Base-by-base conservation (phyloP, 345 rosid genomes). In the Syzygium aromaticum region DNA sequence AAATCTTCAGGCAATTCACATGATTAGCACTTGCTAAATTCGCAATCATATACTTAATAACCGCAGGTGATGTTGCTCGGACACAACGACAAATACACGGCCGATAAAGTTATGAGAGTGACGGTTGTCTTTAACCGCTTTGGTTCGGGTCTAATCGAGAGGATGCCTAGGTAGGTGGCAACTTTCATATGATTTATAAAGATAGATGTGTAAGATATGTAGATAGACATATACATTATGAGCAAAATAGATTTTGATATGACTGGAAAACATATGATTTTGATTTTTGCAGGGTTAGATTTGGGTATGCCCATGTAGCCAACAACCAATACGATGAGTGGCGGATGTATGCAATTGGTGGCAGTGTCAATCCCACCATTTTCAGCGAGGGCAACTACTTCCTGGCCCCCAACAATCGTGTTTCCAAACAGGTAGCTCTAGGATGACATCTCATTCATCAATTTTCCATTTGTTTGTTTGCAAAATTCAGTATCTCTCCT, bases 321-420 rank as follows among this genome's bases (percentile, higher is more conserved):
- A 97, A 97, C 95, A 97, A 96, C 86, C 93, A 94, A 51, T 97
- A 97, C 85, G 97, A 96, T 85, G 93, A 95, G 85, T 97, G 99
- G 99, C 90, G 89, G 88, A 97, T 97, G 99, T 97, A 96, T 89
- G 97, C 98, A 63, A 94, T 97, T 33, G 99, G 99, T 84, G 99
- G 99, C 43, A 96, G 99, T 84, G 97, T 98, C 28, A 88, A 95
- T 87, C 99, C 99, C 16, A 96, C 99, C 86, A 97, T 96, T 84
- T 93, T 94, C 86, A 97, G 99, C 78, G 97, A 97, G 91, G 99
- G 98, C 23, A 96, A 96, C 92, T 93, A 96, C 90, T 97, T 94
- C 90, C 87, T 91, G 43, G 99, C 99, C 77, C 92, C 98, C 27
- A 84, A 87, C 84, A 86, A 92, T 84, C 86, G 85, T 10, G 86